Conservation (phyloP, 169 alveolate species). For the Plasmodium billcollinsi region DNA sequence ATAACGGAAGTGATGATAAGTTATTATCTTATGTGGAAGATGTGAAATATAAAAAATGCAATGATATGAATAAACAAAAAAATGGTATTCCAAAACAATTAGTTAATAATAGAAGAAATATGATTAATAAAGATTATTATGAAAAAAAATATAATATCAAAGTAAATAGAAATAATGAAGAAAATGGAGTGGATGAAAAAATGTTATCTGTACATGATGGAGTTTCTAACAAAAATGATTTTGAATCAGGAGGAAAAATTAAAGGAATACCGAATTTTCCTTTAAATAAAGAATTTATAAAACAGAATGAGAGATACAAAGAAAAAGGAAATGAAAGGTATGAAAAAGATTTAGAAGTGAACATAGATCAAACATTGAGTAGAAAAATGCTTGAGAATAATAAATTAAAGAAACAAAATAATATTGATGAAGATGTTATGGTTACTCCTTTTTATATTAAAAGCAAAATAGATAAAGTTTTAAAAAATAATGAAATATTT, state of each 20-base stretch:
- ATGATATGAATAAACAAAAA: background rate
- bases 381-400: constrained; percentile 73
- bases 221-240: constrained; percentile 4
- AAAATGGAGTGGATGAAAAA: constrained; percentile 4
- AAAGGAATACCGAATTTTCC: background rate
- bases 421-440: constrained; percentile 51
- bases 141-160: constrained; percentile 15
- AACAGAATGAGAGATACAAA: background rate
- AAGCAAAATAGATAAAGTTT: constrained; percentile 74
- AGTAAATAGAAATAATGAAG: constrained; percentile 5
- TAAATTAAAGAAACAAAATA: constrained; percentile 66
- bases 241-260: background rate
- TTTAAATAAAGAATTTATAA: constrained; percentile 3
- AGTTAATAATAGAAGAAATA: background rate
- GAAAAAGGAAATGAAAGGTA: constrained; percentile 1
- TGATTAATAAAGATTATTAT: constrained; percentile 12
- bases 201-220: background rate
- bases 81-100: background rate
- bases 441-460: constrained; percentile 76
- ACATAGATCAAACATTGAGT: constrained; percentile 38
- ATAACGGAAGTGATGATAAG: constrained; percentile 4
- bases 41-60: too few species aligned
- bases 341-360: constrained; percentile 21
- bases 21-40: too few species aligned
- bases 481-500: constrained; percentile 70